These are phyloP conservation scores for Calonectria crousiana DNA, from an alignment of 2,329 filamentous ascomycete species.

Conservation along the genomic window DNA sequence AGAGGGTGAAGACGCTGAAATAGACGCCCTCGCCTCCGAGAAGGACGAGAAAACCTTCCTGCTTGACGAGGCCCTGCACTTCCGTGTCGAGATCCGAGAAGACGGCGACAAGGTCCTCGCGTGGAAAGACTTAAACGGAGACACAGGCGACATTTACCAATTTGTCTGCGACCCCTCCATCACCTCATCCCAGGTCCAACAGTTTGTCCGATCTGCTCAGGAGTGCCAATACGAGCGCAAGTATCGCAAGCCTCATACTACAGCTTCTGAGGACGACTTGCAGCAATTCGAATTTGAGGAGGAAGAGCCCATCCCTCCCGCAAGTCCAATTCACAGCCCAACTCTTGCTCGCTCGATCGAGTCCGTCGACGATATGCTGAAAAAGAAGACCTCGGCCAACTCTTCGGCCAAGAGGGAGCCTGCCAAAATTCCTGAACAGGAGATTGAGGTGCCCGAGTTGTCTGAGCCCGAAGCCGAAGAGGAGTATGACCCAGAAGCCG, in stretches of 20 bases:
- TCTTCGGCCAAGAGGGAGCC: conserved; percentile 59
- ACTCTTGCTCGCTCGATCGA: conserved; percentile 66
- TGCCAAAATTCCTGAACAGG: conserved; percentile 47
- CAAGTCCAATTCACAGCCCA: conserved; percentile 72
- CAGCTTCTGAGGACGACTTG: conserved; percentile 85
- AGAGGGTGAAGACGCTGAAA: conserved; percentile 83
- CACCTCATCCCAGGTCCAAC: conserved; percentile 76
- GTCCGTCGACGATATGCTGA: conserved; percentile 68
- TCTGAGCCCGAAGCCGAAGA: conserved; percentile 30
- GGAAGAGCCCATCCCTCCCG: conserved; percentile 73
- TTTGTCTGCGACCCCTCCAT: conserved; percentile 90
- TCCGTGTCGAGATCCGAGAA: conserved; percentile 85
- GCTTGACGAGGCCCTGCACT: conserved; percentile 90
- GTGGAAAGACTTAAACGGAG: conserved; percentile 95
- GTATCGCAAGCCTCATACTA: conserved; percentile 82
- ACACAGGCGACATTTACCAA: conserved; percentile 95
- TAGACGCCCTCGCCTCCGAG: conserved; percentile 80
- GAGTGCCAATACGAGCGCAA: conserved; percentile 99
- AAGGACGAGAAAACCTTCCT: conserved; percentile 98
- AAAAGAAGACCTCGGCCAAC: conserved; percentile 63
- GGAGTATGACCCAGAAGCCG: neutral
- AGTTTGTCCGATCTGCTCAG: conserved; percentile 85
- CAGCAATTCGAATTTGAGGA: conserved; percentile 83
- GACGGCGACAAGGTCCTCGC: conserved; percentile 88
- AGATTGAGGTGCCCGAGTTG: conserved; percentile 45